A percentile compares a stretch with the other conserved stretches of the same genome.
Evolutionary conservation across 2,329 filamentous ascomycete genomes (phyloP).

Genomic region (Dothideomycetidae sp.): DNA sequence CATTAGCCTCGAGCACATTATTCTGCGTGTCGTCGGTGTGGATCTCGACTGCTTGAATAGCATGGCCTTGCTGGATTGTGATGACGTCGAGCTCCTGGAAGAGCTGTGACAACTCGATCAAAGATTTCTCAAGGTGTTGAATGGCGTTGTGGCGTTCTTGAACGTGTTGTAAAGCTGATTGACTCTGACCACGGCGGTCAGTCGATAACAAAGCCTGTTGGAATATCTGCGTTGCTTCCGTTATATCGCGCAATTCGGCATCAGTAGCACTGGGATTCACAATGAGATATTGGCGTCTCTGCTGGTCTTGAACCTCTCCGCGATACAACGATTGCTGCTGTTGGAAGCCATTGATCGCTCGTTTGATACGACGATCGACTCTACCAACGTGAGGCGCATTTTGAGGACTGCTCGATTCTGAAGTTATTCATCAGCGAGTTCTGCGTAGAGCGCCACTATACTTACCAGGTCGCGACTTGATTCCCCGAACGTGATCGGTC

Average conservation of each 20-base stretch:
- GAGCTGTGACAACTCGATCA: slow-evolving; percentile 73
- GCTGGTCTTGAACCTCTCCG: slow-evolving; percentile 66
- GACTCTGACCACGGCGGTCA: slow-evolving; percentile 67
- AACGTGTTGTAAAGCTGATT: slow-evolving; percentile 64
- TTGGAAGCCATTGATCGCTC: slow-evolving; percentile 70
- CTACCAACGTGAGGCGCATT: slow-evolving; percentile 71
- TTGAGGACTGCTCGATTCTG: slow-evolving; percentile 55
- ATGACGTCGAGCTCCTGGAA: slow-evolving; percentile 82
- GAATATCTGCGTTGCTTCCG: slow-evolving; percentile 74
- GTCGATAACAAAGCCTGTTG: slow-evolving; percentile 72
- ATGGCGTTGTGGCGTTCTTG: slow-evolving; percentile 73
- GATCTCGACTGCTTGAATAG: slow-evolving; percentile 67
- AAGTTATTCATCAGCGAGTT: background rate
- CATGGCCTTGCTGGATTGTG: slow-evolving; percentile 72
- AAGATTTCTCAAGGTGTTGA: slow-evolving; percentile 80
- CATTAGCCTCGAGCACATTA: slow-evolving; percentile 73
- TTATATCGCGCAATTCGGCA: slow-evolving; percentile 61
- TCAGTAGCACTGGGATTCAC: slow-evolving; percentile 70
- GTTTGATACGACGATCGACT: slow-evolving; percentile 65
- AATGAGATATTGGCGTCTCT: slow-evolving; percentile 81
- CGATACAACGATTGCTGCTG: slow-evolving; percentile 66
- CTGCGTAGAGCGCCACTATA: too few species aligned
- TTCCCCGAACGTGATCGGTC: slow-evolving; percentile 60
- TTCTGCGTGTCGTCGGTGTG: slow-evolving; percentile 74
- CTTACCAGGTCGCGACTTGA: slow-evolving; percentile 54